Conservation (phyloP, 2,329 filamentous ascomycete genomes). For the Juglanconis oblonga region DNA sequence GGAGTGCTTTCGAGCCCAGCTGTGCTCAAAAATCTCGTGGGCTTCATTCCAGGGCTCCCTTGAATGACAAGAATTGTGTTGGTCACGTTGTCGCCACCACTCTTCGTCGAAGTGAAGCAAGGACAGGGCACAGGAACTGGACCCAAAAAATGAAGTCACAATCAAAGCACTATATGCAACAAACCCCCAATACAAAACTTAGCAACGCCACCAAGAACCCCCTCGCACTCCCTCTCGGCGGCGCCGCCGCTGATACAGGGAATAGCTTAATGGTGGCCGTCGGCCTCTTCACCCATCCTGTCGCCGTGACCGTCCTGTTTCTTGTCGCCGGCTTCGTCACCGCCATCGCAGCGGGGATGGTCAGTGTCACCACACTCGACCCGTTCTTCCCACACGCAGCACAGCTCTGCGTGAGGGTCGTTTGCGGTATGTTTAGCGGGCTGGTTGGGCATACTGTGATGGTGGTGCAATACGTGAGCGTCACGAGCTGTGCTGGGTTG, state of each 20-base stretch:
- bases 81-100: no score
- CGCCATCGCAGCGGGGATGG: constrained; percentile 26
- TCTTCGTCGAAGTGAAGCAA: no score
- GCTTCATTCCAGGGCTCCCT: no score
- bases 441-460: constrained; percentile 22
- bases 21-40: no score
- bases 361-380: constrained; percentile 32
- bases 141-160: neutral
- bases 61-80: no score
- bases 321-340: neutral
- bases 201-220: neutral
- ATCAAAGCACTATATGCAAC: neutral
- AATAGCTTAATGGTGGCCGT: neutral
- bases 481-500: constrained; percentile 30
- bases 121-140: no score
- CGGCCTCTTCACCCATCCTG: neutral
- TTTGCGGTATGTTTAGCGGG: constrained; percentile 24
- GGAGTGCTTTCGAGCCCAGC: no score
- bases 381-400: constrained; percentile 29
- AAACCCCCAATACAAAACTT: neutral
- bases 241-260: neutral
- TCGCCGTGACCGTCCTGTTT: neutral
- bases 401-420: constrained; percentile 28
- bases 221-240: no score
- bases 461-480: constrained; percentile 31